phyloP scores from a whole-genome alignment of 306 rosid genomes.

The cucumber (Cucumis sativus) region Cucumber_9930_V3 NC_026659.2:31099001-31099500 shows the following conservation, averaged over 20 bases:
- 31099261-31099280: not conserved
- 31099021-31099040: too few relatives aligned
- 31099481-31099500: too few relatives aligned
- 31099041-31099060: too few relatives aligned
- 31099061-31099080: too few relatives aligned
- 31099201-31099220: not conserved
- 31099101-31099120: too few relatives aligned
- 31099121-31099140: not conserved
- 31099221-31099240: not conserved
- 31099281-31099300: too few relatives aligned
- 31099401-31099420: slow-evolving; percentile 1
- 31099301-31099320: not conserved
- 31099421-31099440: not conserved
- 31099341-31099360: not conserved
- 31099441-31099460: not conserved
- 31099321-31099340: not conserved
- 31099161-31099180: too few relatives aligned
- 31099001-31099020: too few relatives aligned
- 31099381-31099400: not conserved
- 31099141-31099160: not conserved
- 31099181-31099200: not conserved
- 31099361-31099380: not conserved
- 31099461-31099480: too few relatives aligned
- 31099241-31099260: not conserved
- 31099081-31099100: too few relatives aligned